A percentile compares a stretch with the other conserved stretches of the same genome.
phyloP scores from a whole-genome alignment of 441 rosid species.

The Gossypium aridum region DNA sequence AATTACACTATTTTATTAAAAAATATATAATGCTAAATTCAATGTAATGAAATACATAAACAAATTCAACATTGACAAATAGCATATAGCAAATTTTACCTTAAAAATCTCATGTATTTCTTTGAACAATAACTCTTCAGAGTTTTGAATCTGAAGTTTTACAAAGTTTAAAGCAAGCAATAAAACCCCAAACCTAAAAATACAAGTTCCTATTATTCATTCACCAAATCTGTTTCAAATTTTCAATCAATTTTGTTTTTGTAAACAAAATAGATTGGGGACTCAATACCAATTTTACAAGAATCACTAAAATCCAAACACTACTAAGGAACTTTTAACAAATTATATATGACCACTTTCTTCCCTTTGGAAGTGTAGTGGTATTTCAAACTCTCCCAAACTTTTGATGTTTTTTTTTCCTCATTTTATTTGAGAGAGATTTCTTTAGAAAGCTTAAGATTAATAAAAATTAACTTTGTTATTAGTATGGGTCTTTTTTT shows the following conservation, averaged over 20 bases:
- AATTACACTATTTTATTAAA: too few relatives aligned
- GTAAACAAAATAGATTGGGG: slow-evolving; percentile 10
- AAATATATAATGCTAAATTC: background rate
- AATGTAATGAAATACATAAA: background rate
- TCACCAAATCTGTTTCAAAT: background rate
- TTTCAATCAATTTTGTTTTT: slow-evolving; percentile 11
- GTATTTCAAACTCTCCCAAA: background rate
- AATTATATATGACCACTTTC: background rate
- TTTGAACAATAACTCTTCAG: background rate
- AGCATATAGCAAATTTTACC: background rate
- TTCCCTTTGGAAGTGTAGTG: background rate
- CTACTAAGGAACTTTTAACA: background rate
- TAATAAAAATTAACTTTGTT: background rate
- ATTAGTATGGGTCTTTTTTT: background rate
- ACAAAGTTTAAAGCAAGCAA: background rate
- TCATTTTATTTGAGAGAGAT: background rate
- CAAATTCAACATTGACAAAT: background rate
- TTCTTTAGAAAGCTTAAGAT: background rate
- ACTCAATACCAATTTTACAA: slow-evolving; percentile 3
- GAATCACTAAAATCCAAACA: background rate
- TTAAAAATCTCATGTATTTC: background rate
- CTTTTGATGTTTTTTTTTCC: background rate
- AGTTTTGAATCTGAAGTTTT: background rate
- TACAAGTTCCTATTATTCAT: background rate
- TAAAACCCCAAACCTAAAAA: background rate